A percentile compares a stretch with the other conserved stretches of the same genome.
Conservation (phyloP, 2,329 filamentous ascomycete species). For the Calonectria montana region DNA sequence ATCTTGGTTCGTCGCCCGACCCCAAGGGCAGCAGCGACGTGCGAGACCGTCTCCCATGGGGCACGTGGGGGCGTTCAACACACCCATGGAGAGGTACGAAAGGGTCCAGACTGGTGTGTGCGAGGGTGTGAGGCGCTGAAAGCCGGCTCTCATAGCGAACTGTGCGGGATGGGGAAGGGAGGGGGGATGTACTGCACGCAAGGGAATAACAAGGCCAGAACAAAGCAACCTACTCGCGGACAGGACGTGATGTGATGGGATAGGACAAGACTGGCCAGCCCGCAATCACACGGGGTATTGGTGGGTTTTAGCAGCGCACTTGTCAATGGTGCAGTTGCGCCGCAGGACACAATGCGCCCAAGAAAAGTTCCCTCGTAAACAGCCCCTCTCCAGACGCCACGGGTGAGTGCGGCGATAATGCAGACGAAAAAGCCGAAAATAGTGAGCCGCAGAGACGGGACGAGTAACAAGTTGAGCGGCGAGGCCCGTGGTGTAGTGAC, state of each 20-base stretch:
- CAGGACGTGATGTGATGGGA: not conserved
- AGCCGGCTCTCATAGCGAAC: slow-evolving; percentile 17
- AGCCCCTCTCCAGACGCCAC: not conserved
- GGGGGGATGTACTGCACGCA: slow-evolving; percentile 6
- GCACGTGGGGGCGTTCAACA: slow-evolving; percentile 40
- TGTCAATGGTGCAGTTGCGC: not conserved
- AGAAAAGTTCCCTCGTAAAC: not conserved
- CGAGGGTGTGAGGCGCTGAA: slow-evolving; percentile 24
- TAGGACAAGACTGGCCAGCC: slow-evolving; percentile 19
- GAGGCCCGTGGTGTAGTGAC: slow-evolving; percentile 21
- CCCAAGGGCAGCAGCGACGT: slow-evolving; percentile 23
- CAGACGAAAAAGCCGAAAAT: slow-evolving; percentile 2
- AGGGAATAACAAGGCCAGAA: slow-evolving; percentile 32
- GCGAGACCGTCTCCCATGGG: slow-evolving; percentile 35
- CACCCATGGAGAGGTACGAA: slow-evolving; percentile 17
- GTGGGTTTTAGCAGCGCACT: slow-evolving; percentile 10
- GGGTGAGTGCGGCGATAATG: not conserved
- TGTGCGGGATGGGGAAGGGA: slow-evolving; percentile 20
- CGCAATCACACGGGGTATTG: slow-evolving; percentile 13
- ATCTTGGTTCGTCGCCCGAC: slow-evolving; percentile 38
- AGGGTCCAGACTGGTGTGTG: slow-evolving; percentile 20
- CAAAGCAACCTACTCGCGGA: slow-evolving; percentile 32
- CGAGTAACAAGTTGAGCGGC: slow-evolving; percentile 16
- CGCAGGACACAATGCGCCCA: not conserved
- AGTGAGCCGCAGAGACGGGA: slow-evolving; percentile 22